Evolutionary conservation across 805 yeast genomes (phyloP).

Genomic region (Ogataea corticis): DNA sequence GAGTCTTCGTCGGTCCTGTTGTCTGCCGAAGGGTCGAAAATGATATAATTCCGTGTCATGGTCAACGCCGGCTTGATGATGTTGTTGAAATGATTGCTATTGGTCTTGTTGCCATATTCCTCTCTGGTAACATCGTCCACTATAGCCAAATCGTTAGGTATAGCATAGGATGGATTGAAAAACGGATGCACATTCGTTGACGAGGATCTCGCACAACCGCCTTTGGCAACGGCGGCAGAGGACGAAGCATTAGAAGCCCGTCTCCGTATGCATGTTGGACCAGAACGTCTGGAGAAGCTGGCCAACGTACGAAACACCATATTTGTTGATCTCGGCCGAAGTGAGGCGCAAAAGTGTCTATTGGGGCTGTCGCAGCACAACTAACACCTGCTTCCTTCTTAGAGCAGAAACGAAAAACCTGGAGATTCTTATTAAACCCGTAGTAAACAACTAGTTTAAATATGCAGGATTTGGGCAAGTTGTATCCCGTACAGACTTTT

Average conservation of each 20-base stretch:
- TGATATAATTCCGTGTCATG: slow-evolving; percentile 31
- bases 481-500: neutral
- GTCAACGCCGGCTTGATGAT: slow-evolving; percentile 29
- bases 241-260: slow-evolving; percentile 14
- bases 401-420: neutral
- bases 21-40: slow-evolving; percentile 27
- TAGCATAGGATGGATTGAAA: slow-evolving; percentile 37
- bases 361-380: neutral
- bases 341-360: neutral
- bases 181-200: slow-evolving; percentile 29
- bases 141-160: slow-evolving; percentile 29
- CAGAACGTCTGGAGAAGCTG: slow-evolving; percentile 27
- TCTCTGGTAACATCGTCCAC: slow-evolving; percentile 31
- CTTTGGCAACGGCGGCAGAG: slow-evolving; percentile 9
- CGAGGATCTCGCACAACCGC: slow-evolving; percentile 1
- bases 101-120: slow-evolving; percentile 20
- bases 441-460: neutral
- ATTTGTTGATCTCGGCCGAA: neutral
- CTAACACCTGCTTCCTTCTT: neutral
- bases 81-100: slow-evolving; percentile 20
- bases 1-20: slow-evolving; percentile 19
- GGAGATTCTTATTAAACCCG: neutral
- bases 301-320: slow-evolving; percentile 35
- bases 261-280: slow-evolving; percentile 15
- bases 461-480: too few species aligned